Evolutionary conservation across 768 basidiomycete genomes (phyloP).

Genomic region (Daedaleopsis sinensis): DNA sequence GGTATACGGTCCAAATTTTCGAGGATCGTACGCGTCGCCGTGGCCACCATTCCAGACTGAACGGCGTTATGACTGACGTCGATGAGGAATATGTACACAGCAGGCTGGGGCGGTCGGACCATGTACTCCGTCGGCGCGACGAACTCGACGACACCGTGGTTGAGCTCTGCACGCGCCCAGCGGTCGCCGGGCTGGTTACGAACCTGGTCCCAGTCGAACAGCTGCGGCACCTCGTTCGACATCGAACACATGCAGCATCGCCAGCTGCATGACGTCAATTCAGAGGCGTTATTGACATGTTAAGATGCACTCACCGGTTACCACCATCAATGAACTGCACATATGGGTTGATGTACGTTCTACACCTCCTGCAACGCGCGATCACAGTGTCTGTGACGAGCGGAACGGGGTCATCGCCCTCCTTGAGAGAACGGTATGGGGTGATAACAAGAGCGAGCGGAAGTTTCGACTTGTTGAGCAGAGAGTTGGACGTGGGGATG

Average conservation of each 20-base stretch:
- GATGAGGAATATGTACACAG: constrained; percentile 95
- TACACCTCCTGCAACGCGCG: constrained; percentile 92
- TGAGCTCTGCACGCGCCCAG: constrained; percentile 93
- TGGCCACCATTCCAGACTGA: constrained; percentile 97
- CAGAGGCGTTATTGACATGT: not conserved
- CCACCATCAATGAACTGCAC: constrained; percentile 98
- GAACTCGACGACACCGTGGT: constrained; percentile 92
- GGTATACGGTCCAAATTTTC: constrained; percentile 95
- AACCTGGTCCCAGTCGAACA: constrained; percentile 97
- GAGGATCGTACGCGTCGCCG: constrained; percentile 93
- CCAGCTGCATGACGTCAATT: constrained; percentile 58
- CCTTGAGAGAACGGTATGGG: constrained; percentile 85
- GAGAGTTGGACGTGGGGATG: constrained; percentile 87
- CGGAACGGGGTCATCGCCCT: constrained; percentile 85
- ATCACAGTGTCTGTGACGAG: constrained; percentile 93
- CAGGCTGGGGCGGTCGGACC: constrained; percentile 97
- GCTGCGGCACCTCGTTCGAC: constrained; percentile 96
- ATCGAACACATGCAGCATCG: constrained; percentile 99
- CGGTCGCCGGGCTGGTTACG: constrained; percentile 94
- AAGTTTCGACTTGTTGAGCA: constrained; percentile 87
- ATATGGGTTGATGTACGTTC: constrained; percentile 97
- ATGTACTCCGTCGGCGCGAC: constrained; percentile 99
- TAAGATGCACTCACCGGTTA: constrained; percentile 60
- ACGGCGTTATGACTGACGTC: constrained; percentile 94
- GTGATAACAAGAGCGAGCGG: constrained; percentile 89